These are phyloP conservation scores for Tieghemiomyces parasiticus DNA, from an alignment of 192 early-diverging fungal species.

Conservation along the genomic window DNA sequence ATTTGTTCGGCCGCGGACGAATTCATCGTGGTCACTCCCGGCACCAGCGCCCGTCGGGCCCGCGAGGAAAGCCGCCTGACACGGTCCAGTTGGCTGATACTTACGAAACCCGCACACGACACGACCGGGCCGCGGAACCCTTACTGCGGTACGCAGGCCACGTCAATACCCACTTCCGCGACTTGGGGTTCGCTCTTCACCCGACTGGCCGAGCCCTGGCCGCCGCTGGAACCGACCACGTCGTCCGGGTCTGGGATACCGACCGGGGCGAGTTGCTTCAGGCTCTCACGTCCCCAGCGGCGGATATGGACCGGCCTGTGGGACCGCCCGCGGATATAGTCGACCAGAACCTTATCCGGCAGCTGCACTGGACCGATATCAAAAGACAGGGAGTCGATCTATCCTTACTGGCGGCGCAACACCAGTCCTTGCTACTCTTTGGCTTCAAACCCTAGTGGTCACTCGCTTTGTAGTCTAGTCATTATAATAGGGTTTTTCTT, in stretches of 20 bases:
- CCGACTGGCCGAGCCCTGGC: neutral
- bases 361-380: no score
- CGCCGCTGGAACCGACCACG: neutral
- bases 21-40: neutral
- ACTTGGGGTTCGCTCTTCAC: neutral
- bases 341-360: no score
- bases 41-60: neutral
- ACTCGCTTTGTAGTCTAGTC: no score
- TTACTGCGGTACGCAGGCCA: neutral
- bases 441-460: no score
- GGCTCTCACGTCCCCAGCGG: no score
- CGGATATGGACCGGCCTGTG: no score
- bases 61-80: neutral
- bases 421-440: no score
- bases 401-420: no score
- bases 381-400: no score
- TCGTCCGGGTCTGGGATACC: neutral
- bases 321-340: no score
- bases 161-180: neutral
- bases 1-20: neutral
- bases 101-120: neutral
- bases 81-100: neutral
- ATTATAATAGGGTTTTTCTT: no score
- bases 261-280: neutral
- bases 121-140: neutral